Evolutionary conservation across 164 flowering plant genomes (phyloP).

Genomic region (Vitis vinifera): ASM3070453v1 NC_081805.1:3961001-3961500

Average conservation of each 20-base stretch:
- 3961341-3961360: slow-evolving; percentile 61
- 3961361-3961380: slow-evolving; percentile 65
- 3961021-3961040: slow-evolving; percentile 54
- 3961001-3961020: slow-evolving; percentile 45
- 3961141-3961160: slow-evolving; percentile 47
- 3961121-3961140: slow-evolving; percentile 51
- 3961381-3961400: slow-evolving; percentile 26
- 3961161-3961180: slow-evolving; percentile 60
- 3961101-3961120: slow-evolving; percentile 32
- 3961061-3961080: slow-evolving; percentile 47
- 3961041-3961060: slow-evolving; percentile 59
- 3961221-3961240: slow-evolving; percentile 49
- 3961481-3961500: slow-evolving; percentile 41
- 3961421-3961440: slow-evolving; percentile 44
- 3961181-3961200: slow-evolving; percentile 55
- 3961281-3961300: slow-evolving; percentile 47
- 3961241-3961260: slow-evolving; percentile 59
- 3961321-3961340: slow-evolving; percentile 49
- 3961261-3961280: slow-evolving; percentile 61
- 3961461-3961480: slow-evolving; percentile 60
- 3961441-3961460: slow-evolving; percentile 70
- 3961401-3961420: slow-evolving; percentile 54
- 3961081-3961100: slow-evolving; percentile 64
- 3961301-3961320: slow-evolving; percentile 49
- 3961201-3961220: slow-evolving; percentile 41